These are phyloP conservation scores for Zasmidium citrigriseum DNA, from an alignment of 2,329 filamentous ascomycete genomes.

Conservation along the genomic window DNA sequence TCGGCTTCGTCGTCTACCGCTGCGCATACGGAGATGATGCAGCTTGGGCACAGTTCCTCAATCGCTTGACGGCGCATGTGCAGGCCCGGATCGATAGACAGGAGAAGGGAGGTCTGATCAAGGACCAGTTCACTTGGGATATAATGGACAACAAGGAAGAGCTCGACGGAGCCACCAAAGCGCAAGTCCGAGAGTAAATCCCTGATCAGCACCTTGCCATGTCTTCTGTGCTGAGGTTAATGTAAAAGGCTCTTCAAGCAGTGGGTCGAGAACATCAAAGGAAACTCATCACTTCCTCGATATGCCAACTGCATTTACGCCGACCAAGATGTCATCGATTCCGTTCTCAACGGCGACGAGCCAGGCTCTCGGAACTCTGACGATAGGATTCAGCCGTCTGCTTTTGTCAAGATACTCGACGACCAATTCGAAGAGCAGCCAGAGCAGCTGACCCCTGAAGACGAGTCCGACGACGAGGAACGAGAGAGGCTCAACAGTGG, in stretches of 20 bases:
- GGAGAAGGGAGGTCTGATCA: neutral
- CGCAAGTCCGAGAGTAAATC: conserved; percentile 5
- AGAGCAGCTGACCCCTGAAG: conserved; percentile 1
- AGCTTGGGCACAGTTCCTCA: conserved; percentile 1
- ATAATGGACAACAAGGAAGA: conserved; percentile 2
- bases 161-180: conserved; percentile 4
- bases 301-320: conserved; percentile 7
- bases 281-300: neutral
- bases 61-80: neutral
- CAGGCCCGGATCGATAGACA: neutral
- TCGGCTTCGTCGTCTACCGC: conserved; percentile 11
- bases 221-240: neutral
- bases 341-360: conserved; percentile 1
- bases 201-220: neutral
- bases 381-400: neutral
- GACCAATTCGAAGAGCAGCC: neutral
- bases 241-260: conserved; percentile 1
- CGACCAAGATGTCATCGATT: conserved; percentile 14
- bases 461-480: neutral
- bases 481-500: neutral
- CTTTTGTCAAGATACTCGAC: conserved; percentile 2
- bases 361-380: neutral
- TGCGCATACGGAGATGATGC: conserved; percentile 4
- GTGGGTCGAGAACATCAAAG: neutral
- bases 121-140: conserved; percentile 2